phyloP scores from a whole-genome alignment of 2,329 filamentous ascomycete species.

The Curvularia lunata region DNA sequence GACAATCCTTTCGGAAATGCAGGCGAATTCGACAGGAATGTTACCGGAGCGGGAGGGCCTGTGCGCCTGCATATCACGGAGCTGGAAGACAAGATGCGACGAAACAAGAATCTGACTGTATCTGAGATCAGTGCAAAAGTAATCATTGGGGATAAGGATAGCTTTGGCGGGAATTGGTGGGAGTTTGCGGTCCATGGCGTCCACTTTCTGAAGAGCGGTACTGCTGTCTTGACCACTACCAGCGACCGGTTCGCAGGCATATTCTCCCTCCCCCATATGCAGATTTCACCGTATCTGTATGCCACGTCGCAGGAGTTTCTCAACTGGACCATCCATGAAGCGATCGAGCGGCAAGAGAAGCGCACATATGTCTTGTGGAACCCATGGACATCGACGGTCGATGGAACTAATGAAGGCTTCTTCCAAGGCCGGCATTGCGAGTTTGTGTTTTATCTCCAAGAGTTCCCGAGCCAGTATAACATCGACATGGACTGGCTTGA shows the following conservation, averaged over 20 bases:
- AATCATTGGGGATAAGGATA: constrained; percentile 73
- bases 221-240: constrained; percentile 82
- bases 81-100: constrained; percentile 48
- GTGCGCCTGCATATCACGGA: constrained; percentile 73
- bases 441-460: constrained; percentile 83
- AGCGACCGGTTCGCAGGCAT: constrained; percentile 89
- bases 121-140: constrained; percentile 74
- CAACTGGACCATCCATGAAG: constrained; percentile 72
- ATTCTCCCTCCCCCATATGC: constrained; percentile 84
- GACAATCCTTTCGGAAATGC: constrained; percentile 68
- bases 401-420: constrained; percentile 62
- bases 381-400: constrained; percentile 77
- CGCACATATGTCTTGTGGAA: constrained; percentile 62
- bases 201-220: constrained; percentile 82
- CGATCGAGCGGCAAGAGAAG: constrained; percentile 69
- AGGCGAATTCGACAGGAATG: constrained; percentile 75
- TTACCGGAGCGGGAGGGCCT: constrained; percentile 72
- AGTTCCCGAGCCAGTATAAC: constrained; percentile 48
- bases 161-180: constrained; percentile 72
- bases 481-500: constrained; percentile 60
- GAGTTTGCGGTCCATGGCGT: constrained; percentile 82
- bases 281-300: constrained; percentile 64
- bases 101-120: constrained; percentile 53
- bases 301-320: constrained; percentile 62
- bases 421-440: constrained; percentile 83